phyloP scores from a whole-genome alignment of 2,329 filamentous ascomycete genomes.

The Claviceps sorghi region DNA sequence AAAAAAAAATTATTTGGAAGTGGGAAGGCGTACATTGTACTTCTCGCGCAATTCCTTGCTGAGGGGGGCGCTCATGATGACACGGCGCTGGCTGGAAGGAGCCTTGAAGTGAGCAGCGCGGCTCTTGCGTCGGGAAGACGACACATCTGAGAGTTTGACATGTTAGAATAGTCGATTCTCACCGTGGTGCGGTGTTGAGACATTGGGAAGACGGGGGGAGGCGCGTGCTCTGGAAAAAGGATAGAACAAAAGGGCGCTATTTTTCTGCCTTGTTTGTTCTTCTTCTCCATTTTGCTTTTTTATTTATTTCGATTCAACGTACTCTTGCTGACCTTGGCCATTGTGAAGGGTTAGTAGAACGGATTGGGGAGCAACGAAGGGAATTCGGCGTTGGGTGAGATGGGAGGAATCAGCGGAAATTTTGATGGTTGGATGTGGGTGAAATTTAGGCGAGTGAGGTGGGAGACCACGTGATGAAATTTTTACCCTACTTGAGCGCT shows the following conservation, averaged over 20 bases:
- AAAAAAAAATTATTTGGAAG: no score
- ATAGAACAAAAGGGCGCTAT: neutral
- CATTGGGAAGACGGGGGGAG: no score
- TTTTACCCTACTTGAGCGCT: neutral
- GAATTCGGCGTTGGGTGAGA: conserved; percentile 19
- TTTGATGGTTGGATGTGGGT: conserved; percentile 15
- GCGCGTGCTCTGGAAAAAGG: neutral
- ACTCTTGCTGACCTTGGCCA: conserved; percentile 58
- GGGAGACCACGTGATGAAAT: conserved; percentile 18
- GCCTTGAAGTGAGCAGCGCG: conserved; percentile 97
- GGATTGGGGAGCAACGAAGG: conserved; percentile 12
- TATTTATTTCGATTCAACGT: conserved; percentile 16
- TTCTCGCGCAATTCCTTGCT: conserved; percentile 97
- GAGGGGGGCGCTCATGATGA: conserved; percentile 92
- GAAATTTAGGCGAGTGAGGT: conserved; percentile 15
- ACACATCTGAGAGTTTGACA: conserved; percentile 32
- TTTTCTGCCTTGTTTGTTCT: neutral
- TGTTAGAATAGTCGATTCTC: neutral
- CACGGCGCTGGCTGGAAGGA: conserved; percentile 82
- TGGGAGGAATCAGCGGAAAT: conserved; percentile 7
- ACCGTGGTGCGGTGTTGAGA: neutral
- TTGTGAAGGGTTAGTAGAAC: conserved; percentile 29
- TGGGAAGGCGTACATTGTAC: conserved; percentile 64
- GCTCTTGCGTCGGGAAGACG: conserved; percentile 90
- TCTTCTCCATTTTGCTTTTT: neutral